These are phyloP conservation scores for Porpolomopsis calyptriformis DNA, from an alignment of 768 basidiomycete species.

Conservation along the genomic window DNA sequence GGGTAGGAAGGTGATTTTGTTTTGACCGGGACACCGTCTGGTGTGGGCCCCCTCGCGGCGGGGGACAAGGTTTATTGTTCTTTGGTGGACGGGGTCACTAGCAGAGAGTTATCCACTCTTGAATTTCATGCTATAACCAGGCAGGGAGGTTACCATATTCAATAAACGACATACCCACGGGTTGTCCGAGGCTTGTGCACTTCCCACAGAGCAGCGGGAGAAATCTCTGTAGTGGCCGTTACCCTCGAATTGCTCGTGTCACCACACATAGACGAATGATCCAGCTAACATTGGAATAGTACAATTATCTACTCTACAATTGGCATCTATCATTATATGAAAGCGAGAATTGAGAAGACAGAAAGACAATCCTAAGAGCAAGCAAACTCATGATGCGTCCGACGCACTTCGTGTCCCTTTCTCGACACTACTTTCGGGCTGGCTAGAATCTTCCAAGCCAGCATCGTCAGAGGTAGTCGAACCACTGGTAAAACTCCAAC, in stretches of 20 bases:
- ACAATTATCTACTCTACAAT: no score
- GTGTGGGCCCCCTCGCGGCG: conserved; percentile 67
- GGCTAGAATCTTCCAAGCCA: conserved; percentile 14
- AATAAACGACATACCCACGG: conserved; percentile 7
- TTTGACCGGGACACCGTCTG: conserved; percentile 85
- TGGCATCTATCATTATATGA: no score
- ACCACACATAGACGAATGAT: no score
- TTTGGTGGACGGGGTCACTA: conserved; percentile 41
- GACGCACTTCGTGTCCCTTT: neutral
- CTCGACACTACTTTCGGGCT: neutral
- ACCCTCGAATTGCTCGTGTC: no score
- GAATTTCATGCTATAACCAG: conserved; percentile 57
- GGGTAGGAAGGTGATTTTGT: conserved; percentile 81
- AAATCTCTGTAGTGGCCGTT: no score
- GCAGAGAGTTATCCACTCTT: conserved; percentile 50
- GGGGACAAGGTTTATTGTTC: conserved; percentile 75
- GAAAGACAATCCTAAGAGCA: no score
- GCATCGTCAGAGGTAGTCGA: conserved; percentile 22
- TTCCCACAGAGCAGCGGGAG: no score
- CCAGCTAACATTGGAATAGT: no score
- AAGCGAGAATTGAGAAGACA: no score
- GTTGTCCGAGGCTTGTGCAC: no score
- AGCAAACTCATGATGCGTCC: neutral
- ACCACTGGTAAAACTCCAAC: conserved; percentile 56
- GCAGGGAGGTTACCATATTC: conserved; percentile 47